These are phyloP conservation scores for Colletotrichum nymphaeae DNA, from an alignment of 2,329 filamentous ascomycete genomes.

Conservation along the genomic window DNA sequence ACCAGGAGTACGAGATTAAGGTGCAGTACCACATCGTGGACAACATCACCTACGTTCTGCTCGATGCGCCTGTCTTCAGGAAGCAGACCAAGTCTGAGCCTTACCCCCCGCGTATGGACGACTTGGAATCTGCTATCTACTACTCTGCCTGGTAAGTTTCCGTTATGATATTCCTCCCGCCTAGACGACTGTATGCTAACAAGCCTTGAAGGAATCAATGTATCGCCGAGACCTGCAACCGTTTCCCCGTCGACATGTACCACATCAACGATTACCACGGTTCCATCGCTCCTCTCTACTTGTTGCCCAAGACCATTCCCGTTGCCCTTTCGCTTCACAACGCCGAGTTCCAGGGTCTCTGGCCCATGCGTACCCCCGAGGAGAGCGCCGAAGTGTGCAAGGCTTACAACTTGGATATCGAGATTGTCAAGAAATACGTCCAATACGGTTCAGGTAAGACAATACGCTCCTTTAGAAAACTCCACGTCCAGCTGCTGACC, in stretches of 20 bases:
- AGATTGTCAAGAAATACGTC: constrained; percentile 69
- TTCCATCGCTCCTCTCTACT: constrained; percentile 72
- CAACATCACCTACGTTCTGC: constrained; percentile 76
- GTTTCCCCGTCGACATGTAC: constrained; percentile 72
- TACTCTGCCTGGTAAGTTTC: constrained; percentile 69
- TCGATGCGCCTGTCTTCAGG: constrained; percentile 75
- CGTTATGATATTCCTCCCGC: too few relatives aligned
- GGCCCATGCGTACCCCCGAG: constrained; percentile 72
- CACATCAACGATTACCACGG: constrained; percentile 77
- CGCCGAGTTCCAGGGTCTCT: constrained; percentile 76
- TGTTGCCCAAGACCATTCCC: constrained; percentile 72
- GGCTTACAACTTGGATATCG: constrained; percentile 70
- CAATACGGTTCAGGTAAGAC: constrained; percentile 68
- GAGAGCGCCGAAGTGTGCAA: constrained; percentile 73
- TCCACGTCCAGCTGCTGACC: not conserved
- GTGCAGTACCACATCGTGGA: constrained; percentile 72
- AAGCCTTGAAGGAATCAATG: constrained; percentile 63
- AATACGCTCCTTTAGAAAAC: too few relatives aligned
- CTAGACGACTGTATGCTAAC: not conserved
- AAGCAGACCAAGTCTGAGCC: constrained; percentile 71
- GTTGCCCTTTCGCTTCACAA: constrained; percentile 75
- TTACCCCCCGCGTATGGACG: constrained; percentile 76
- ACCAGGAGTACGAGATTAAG: constrained; percentile 68
- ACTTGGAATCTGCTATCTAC: constrained; percentile 75
- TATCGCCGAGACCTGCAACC: constrained; percentile 71